Evolutionary conservation across 2,329 filamentous ascomycete species (phyloP), one percentile per base, ranked within the genome.

Genomic region (Colletotrichum godetiae): DNA sequence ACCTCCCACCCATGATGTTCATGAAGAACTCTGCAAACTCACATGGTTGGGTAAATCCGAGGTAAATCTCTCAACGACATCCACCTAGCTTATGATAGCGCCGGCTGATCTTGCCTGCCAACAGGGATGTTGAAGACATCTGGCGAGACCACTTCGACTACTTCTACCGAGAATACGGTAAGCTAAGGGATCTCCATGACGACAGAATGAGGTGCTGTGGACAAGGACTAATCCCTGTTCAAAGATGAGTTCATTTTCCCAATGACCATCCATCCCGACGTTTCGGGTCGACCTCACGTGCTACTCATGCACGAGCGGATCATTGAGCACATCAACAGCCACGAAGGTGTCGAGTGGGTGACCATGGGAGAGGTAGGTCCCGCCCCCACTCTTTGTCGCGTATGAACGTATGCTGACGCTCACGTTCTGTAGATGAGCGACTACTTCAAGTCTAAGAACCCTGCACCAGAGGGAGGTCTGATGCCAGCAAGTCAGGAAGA

Each of bases 221-320:
- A 10, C 27, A 15, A 8, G 8, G 5, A 10, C 27, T 53, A 1
- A 24, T 12, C n/a, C 29, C 24, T 31, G 22, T 6, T 24, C 5
- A 46, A 42, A 73, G 92, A 95, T 76, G 91, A 93, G 76, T 94
- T 94, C 75, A 88, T 94, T 62, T 94, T 94, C 77, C 92, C 93
- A 0, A 93, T 95, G 82, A 94, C 92, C 0, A 92, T 94, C 53
- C 93, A 95, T 80, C 93, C 93, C 0, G 93, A 95, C 78, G 91
- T 93, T 0, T 91, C 89, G 1, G 93, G 93, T 0, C 86, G 92
- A 15, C 93, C 93, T 0, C 93, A 95, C 81, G 93, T 91, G 0
- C 77, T 95, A 33, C 83, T 94, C 7, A 94, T 94, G 92, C 91
- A 94, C 75, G 92, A 94, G 81, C 87, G 91, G 87, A 70, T 84